Conservation (phyloP, 148 eudicot species). For the Persicaria maculosa region DNA sequence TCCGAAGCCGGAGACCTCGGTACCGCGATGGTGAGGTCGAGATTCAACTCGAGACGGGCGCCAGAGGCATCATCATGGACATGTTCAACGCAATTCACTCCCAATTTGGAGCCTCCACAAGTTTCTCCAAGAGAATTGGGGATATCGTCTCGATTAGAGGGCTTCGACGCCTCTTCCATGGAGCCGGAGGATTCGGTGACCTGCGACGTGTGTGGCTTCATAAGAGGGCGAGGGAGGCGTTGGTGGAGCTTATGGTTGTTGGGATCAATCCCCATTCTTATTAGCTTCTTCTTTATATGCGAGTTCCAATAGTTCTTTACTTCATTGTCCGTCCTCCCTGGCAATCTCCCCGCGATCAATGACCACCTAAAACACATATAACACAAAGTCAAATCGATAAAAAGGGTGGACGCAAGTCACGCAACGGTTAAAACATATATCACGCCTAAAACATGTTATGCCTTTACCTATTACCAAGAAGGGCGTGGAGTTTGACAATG, state of each 20-base stretch:
- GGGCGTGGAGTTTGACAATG: constrained; percentile 48
- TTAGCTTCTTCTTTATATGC: constrained; percentile 27
- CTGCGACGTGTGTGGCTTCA: neutral
- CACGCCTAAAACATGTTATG: neutral
- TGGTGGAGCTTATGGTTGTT: constrained; percentile 28
- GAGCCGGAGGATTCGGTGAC: neutral
- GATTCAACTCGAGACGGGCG: constrained; percentile 23
- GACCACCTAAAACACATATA: constrained; percentile 32
- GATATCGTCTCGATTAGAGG: neutral
- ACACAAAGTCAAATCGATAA: neutral
- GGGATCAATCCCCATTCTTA: constrained; percentile 31
- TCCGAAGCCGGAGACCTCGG: constrained; percentile 14
- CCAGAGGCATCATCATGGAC: neutral
- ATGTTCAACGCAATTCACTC: neutral
- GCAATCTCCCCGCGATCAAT: constrained; percentile 40
- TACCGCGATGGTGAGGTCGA: constrained; percentile 25
- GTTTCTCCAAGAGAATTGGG: neutral
- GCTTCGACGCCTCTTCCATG: constrained; percentile 4
- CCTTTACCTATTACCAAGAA: constrained; percentile 39
- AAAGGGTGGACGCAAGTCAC: no score
- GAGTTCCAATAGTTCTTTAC: constrained; percentile 41
- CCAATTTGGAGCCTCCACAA: neutral
- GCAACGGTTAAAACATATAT: no score
- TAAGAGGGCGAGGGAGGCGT: constrained; percentile 12
- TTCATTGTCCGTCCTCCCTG: constrained; percentile 38